These are phyloP conservation scores for Paramyrothecium sp. DNA, from an alignment of 2,329 filamentous ascomycete genomes.

Conservation along the genomic window DNA sequence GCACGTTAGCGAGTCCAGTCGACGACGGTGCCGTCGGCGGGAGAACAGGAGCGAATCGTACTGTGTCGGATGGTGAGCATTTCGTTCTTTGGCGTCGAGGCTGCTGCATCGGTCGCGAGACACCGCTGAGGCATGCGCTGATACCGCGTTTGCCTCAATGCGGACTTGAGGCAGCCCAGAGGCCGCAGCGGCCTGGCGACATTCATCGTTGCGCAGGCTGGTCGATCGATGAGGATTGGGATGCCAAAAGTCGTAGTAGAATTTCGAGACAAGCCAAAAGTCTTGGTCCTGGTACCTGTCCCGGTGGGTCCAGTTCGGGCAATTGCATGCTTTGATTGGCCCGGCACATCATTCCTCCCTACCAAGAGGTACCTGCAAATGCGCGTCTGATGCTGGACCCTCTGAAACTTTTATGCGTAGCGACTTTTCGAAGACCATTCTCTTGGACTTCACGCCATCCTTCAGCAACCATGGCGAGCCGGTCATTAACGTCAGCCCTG, in stretches of 20 bases:
- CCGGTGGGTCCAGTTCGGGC: background rate
- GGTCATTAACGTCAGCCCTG: constrained; percentile 20
- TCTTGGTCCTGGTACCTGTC: background rate
- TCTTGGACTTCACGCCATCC: background rate
- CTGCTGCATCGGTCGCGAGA: constrained; percentile 40
- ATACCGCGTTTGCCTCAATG: constrained; percentile 57
- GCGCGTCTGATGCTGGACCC: constrained; percentile 1
- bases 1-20: constrained; percentile 10
- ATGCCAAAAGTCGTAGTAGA: background rate
- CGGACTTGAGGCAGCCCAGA: constrained; percentile 67
- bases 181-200: constrained; percentile 62
- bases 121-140: constrained; percentile 43
- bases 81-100: constrained; percentile 17
- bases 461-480: constrained; percentile 13
- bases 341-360: constrained; percentile 26
- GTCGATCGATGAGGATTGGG: constrained; percentile 8
- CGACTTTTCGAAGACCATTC: background rate
- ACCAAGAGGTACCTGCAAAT: background rate
- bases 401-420: constrained; percentile 12
- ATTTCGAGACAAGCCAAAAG: background rate
- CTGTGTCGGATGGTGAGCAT: constrained; percentile 31
- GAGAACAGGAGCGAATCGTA: constrained; percentile 18
- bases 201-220: constrained; percentile 49
- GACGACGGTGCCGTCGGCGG: background rate
- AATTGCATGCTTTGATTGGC: constrained; percentile 33